Conservation (phyloP, 805 yeast species). For the Kockiozyma suomiensis region DNA sequence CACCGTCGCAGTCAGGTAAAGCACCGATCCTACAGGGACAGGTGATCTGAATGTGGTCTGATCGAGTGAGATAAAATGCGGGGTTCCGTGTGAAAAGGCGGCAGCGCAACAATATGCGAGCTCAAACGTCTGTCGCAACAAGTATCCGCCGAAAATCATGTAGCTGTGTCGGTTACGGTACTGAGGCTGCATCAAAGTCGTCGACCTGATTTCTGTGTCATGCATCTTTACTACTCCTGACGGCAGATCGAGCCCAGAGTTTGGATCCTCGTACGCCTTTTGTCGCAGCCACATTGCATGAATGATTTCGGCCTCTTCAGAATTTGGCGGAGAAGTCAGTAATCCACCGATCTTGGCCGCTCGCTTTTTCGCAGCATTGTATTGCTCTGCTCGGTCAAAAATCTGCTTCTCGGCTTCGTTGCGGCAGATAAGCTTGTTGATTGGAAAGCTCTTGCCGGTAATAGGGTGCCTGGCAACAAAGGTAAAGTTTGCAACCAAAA, state of each 20-base stretch:
- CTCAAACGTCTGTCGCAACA: slow-evolving; percentile 90
- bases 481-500: slow-evolving; percentile 87
- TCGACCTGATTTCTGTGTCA: slow-evolving; percentile 69
- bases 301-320: slow-evolving; percentile 69
- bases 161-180: slow-evolving; percentile 92
- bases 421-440: slow-evolving; percentile 76
- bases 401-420: slow-evolving; percentile 78
- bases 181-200: slow-evolving; percentile 94
- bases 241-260: slow-evolving; percentile 35
- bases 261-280: slow-evolving; percentile 29
- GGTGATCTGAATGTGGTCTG: slow-evolving; percentile 91
- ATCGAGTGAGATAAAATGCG: slow-evolving; percentile 87
- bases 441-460: slow-evolving; percentile 86
- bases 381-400: slow-evolving; percentile 84
- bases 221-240: slow-evolving; percentile 49
- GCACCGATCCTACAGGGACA: slow-evolving; percentile 91
- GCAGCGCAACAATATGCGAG: slow-evolving; percentile 92
- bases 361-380: slow-evolving; percentile 81
- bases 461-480: slow-evolving; percentile 94
- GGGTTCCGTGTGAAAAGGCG: slow-evolving; percentile 79
- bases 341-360: slow-evolving; percentile 67
- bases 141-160: slow-evolving; percentile 94
- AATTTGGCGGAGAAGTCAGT: slow-evolving; percentile 71
- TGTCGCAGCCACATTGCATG: slow-evolving; percentile 69
- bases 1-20: slow-evolving; percentile 78